These are phyloP conservation scores for Annulohypoxylon nitens DNA, from an alignment of 495 filamentous ascomycete genomes.

Conservation along the genomic window DNA sequence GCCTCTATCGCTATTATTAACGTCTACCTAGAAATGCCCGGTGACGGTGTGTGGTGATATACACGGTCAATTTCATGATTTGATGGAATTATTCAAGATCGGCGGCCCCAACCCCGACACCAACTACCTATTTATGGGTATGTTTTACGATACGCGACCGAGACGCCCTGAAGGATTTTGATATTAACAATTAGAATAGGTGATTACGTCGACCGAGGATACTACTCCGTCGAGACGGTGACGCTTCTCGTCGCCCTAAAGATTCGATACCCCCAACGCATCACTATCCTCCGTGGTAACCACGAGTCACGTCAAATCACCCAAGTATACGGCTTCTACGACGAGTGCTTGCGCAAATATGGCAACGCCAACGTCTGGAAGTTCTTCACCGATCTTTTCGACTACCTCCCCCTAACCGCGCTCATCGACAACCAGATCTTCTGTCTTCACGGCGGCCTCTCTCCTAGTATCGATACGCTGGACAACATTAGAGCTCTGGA, in stretches of 20 bases:
- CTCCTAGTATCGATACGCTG: conserved; percentile 95
- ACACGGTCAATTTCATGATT: conserved; percentile 92
- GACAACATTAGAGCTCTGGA: conserved; percentile 98
- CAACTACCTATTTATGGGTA: conserved; percentile 97
- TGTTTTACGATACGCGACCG: conserved; percentile 38
- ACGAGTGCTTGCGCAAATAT: conserved; percentile 97
- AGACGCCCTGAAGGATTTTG: not conserved
- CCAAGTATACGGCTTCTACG: conserved; percentile 98
- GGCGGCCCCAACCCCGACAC: conserved; percentile 92
- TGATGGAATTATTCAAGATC: conserved; percentile 96
- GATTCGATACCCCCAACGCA: conserved; percentile 95
- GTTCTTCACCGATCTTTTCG: conserved; percentile 99
- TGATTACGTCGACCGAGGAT: conserved; percentile 96
- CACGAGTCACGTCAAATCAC: conserved; percentile 98
- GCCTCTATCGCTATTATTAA: conserved; percentile 46
- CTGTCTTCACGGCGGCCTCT: conserved; percentile 96
- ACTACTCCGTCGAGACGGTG: conserved; percentile 97
- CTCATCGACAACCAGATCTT: conserved; percentile 99
- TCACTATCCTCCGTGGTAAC: conserved; percentile 96
- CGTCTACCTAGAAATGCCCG: conserved; percentile 80
- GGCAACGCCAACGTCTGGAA: conserved; percentile 99
- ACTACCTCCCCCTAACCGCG: conserved; percentile 97
- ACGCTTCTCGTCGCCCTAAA: conserved; percentile 94
- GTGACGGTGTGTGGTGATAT: conserved; percentile 95
- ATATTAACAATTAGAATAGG: conserved; percentile 63